Base-by-base conservation (phyloP, 2,329 filamentous ascomycete genomes). In the Cytospora piceae region DNA sequence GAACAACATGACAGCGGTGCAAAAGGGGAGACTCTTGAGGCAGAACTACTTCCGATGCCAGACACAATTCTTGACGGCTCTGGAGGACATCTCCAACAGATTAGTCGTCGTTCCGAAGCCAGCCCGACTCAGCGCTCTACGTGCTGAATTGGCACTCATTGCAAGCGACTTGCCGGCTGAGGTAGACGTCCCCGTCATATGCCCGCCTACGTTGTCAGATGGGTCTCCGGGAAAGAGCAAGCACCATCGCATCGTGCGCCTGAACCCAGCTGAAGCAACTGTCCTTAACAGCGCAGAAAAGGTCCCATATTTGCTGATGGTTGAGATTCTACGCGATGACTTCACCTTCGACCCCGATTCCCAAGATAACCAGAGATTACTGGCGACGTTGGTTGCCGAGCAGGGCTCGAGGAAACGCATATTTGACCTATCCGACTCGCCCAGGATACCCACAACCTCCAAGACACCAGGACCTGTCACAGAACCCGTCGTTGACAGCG, bases 241-340 rank as follows among this genome's bases (percentile, higher is more conserved):
- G 63, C 92, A 95, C 74, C 92, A 95, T 73, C 87, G 92, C 42
- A 93, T 95, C 66, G 91, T 95, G 55, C 86, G 92, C 46, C 82
- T 95, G 58, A 95, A 94, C 72, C 92, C 92, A 8, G 90, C 91
- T 1, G 92, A 95, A 76, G 89, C 92, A 7, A 94, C 92, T 0
- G 92, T 94, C 63, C 79, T 95, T 60, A 95, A 95, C 76, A 95
- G 92, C 74, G 92, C 92, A 5, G 91, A 95, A 75, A 91, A 93
- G 74, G 92, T 95, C 54, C 92, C 92, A 0, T 95, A 93, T 76
- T 77, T 95, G 58, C 82, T 95, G 32, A 94, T 95, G 91, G 87
- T 94, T 2, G 92, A 95, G 74, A 88, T 95, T 27, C 78, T 95
- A 57, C 82, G 89, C 29, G 91, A 94, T 70, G 92, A 95, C 72